Percentiles rank a stretch among this genome's conserved stretches.
Conservation (phyloP, 139 green algal genomes). For the Chlorella ohadii region DNA sequence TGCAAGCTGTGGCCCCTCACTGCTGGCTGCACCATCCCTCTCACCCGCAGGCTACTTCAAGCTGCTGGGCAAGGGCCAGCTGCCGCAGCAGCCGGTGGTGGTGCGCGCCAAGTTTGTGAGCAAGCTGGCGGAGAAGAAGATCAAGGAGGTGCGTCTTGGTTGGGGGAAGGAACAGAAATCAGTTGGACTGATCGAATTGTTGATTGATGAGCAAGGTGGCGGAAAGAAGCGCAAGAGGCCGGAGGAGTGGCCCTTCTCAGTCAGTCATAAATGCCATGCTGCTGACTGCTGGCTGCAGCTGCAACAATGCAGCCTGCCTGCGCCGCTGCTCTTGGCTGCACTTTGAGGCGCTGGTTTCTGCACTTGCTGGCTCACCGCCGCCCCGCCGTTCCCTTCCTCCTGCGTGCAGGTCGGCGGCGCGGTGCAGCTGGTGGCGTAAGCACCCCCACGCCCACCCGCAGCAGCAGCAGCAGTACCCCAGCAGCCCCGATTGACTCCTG, state of each 20-base stretch:
- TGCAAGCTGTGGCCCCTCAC: too few relatives aligned
- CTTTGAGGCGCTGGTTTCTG: too few relatives aligned
- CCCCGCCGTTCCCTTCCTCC: background rate
- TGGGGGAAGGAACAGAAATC: too few relatives aligned
- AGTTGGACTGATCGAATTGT: too few relatives aligned
- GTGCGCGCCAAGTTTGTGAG: conserved; percentile 98
- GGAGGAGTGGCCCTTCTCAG: too few relatives aligned
- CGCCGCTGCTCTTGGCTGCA: too few relatives aligned
- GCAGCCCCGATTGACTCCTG: conserved; percentile 7
- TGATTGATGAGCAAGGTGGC: too few relatives aligned
- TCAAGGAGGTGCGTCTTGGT: conserved; percentile 95
- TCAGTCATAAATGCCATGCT: too few relatives aligned
- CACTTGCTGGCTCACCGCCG: background rate
- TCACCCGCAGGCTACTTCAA: conserved; percentile 87
- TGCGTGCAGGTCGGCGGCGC: conserved; percentile 29
- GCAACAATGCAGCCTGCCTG: too few relatives aligned
- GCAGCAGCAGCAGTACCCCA: conserved; percentile 20
- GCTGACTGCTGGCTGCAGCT: too few relatives aligned
- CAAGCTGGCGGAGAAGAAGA: conserved; percentile 98
- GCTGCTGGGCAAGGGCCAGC: conserved; percentile 96
- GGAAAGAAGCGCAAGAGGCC: too few relatives aligned
- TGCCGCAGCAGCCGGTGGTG: conserved; percentile 94
- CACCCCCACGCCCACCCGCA: background rate
- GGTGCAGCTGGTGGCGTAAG: conserved; percentile 38
- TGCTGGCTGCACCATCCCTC: background rate